Evolutionary conservation across 345 rosid genomes (phyloP), one percentile per base, ranked within the genome.

Genomic region (Salix viminalis): DNA sequence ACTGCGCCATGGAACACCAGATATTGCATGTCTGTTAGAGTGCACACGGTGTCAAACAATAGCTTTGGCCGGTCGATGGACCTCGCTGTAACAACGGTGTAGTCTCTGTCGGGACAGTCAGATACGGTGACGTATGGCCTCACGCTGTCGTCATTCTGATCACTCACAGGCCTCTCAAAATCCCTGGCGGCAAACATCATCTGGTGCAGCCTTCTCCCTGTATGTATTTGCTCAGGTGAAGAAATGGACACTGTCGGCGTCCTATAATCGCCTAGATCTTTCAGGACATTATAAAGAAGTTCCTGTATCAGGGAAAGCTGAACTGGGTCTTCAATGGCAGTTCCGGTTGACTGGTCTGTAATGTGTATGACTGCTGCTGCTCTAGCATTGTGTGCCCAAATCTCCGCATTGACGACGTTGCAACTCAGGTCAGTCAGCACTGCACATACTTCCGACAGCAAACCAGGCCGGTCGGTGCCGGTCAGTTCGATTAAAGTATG

Each of bases 311-410:
- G 78, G 58, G 91, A 83, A n/a, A 94, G 94, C 23, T 85, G 89
- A 62, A 69, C 75, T 2, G 88, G 91, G 81, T 94, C 98, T 52
- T 83, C 82, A 44, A 92, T 88, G 32, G 95, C 94, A 56, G 80
- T 67, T 34, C 86, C 86, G 8, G 94, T 88, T 50, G 86, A 81
- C 80, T 77, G 77, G 78, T 92, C 97, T 8, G 89, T 91, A 75
- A 91, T 91, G 79, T 89, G 92, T 80, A 88, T 90, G 34, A 94
- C 94, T 13, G 98, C 97, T 4, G 98, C 98, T 66, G 98, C 97
- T 85, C 97, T 88, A 21, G 87, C 81, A 80, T 94, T 94, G 86
- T 94, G 98, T 54, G 98, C 92, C 98, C 98, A 94, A 78, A 94
- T 89, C 84, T 92, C 98, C 60, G 97, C 97, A 73, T 86, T 88